Conservation (phyloP, 495 filamentous ascomycete species). For the Daldinia concentrica region DNA sequence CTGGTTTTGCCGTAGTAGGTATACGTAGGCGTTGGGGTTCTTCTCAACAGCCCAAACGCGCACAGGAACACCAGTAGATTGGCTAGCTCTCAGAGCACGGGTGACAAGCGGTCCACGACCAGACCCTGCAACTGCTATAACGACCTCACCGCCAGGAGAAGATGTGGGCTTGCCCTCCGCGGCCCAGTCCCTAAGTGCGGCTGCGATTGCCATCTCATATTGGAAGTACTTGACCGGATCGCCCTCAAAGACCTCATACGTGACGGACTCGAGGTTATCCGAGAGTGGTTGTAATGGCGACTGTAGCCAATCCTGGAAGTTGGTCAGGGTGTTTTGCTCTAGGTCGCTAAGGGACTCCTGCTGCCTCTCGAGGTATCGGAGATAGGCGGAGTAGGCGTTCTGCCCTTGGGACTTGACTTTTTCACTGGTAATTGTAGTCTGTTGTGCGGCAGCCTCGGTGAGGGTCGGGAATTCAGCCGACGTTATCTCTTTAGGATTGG, state of each 20-base stretch:
- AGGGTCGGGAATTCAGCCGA: constrained; percentile 71
- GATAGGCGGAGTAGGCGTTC: constrained; percentile 76
- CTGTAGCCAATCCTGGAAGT: constrained; percentile 90
- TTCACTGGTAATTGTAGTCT: constrained; percentile 45
- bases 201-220: constrained; percentile 85
- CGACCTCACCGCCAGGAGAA: constrained; percentile 71
- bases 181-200: constrained; percentile 84
- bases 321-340: constrained; percentile 52
- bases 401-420: constrained; percentile 36
- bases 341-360: constrained; percentile 70
- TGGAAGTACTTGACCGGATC: constrained; percentile 98
- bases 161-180: constrained; percentile 75
- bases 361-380: constrained; percentile 82
- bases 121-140: constrained; percentile 92
- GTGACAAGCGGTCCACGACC: constrained; percentile 92
- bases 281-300: constrained; percentile 92
- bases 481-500: constrained; percentile 41
- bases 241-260: constrained; percentile 98
- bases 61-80: constrained; percentile 76
- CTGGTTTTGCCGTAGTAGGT: constrained; percentile 86
- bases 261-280: constrained; percentile 95
- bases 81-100: constrained; percentile 80
- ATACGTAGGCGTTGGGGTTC: constrained; percentile 96
- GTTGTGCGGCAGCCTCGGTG: constrained; percentile 65
- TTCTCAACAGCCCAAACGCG: constrained; percentile 95